Evolutionary conservation across 208 protist genomes (phyloP), one percentile per base, ranked within the genome.

Genomic region (Leishmania braziliensis): DNA sequence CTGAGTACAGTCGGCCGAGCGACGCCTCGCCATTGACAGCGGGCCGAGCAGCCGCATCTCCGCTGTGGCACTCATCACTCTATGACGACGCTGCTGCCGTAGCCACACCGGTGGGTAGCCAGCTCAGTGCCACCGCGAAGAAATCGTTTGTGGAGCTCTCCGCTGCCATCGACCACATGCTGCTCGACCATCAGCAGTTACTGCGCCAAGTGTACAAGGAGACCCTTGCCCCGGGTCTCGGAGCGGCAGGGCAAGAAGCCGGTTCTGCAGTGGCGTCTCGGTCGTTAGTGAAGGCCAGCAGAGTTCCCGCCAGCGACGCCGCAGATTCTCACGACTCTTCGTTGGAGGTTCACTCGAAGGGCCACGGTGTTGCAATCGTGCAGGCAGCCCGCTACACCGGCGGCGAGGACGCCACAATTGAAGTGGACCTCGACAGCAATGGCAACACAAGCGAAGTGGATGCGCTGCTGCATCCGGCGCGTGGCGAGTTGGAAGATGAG

Each of bases 151-250:
- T 82, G 39, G 88, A 88, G 46, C 78, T 97, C 4, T 65, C 87
- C 0, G 71, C 68, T 2, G 71, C 84, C 14, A 82, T 97, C 9
- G 91, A 96, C 58, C 43, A 87, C 62, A 97, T 97, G 94, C 86
- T 97, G 58, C 86, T 85, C 26, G 92, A 95, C 60, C 90, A 95
- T 69, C 89, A 92, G 71, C 78, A 82, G 20, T 80, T 96, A 33
- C 78, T 97, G 20, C 78, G 90, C 14, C 72, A 87, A 62, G 90
- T 97, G 50, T 75, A 88, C 50, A 90, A 89, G 68, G 83, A 89
- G 43, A 79, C 73, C 53, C 56, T n/a, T 3, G 66, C 9, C 18
- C 46, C 76, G 46, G 48, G 43, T 20, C 2, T 63, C 26, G 36
- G 50, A 68, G 29, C 73, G 80, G 23, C 23, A 14, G 12, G 68